Conservation (phyloP, 2,329 filamentous ascomycete species). For the Beauveria sp. region DNA sequence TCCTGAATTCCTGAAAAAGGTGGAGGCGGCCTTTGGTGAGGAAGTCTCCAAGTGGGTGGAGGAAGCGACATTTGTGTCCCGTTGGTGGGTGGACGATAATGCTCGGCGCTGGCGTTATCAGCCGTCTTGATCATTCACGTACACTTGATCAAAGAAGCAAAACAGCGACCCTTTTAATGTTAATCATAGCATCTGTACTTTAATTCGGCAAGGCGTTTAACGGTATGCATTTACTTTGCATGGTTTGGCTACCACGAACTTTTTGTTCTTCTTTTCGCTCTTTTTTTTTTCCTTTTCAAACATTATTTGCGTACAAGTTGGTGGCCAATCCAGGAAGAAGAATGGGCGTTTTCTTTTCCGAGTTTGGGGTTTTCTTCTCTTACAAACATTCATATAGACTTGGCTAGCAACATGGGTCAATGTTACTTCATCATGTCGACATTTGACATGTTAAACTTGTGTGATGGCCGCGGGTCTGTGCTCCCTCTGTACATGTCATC, state of each 20-base stretch:
- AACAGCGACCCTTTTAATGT: neutral
- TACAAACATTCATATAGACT: slow-evolving; percentile 1
- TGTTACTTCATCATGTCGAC: neutral
- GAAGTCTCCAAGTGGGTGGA: slow-evolving; percentile 24
- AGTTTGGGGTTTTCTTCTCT: neutral
- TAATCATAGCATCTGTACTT: slow-evolving; percentile 5
- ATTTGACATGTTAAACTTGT: neutral
- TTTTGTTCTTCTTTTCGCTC: slow-evolving; percentile 10
- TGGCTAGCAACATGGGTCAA: neutral
- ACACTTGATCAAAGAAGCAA: neutral
- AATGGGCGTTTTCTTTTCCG: neutral
- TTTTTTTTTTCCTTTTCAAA: slow-evolving; percentile 9
- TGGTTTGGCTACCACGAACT: slow-evolving; percentile 4
- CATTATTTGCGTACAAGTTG: neutral
- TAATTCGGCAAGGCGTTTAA: slow-evolving; percentile 2
- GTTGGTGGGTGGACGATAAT: slow-evolving; percentile 20
- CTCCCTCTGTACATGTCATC: too few relatives aligned
- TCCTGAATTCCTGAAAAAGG: slow-evolving; percentile 12
- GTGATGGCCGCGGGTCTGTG: too few relatives aligned
- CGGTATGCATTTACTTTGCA: neutral
- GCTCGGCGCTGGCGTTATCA: slow-evolving; percentile 16
- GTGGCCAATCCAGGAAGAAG: neutral
- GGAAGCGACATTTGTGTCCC: slow-evolving; percentile 16
- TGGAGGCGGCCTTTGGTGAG: slow-evolving; percentile 18
- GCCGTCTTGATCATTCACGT: neutral